These are phyloP conservation scores for Salix dunnii DNA, from an alignment of 345 rosid genomes.

Conservation along the genomic window DNA sequence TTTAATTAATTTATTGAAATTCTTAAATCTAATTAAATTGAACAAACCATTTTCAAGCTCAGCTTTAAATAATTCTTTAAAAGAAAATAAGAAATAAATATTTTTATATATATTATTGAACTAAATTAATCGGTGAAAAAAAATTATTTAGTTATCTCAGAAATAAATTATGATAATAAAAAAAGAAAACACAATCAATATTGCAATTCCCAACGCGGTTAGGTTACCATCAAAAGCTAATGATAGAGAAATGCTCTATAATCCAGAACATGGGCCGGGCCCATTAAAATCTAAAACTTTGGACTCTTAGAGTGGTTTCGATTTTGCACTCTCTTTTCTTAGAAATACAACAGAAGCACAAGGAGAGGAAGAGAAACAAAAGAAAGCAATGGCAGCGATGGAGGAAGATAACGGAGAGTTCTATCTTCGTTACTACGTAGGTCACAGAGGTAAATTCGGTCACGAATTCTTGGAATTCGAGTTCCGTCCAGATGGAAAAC, in stretches of 20 bases:
- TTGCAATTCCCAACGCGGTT: too few species aligned
- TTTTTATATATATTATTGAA: too few species aligned
- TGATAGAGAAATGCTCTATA: neutral
- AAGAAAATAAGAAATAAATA: too few species aligned
- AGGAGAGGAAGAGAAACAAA: neutral
- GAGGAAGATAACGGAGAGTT: slow-evolving; percentile 73
- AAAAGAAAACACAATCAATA: too few species aligned
- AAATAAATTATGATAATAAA: too few species aligned
- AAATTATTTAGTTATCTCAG: too few species aligned
- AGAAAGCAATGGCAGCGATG: slow-evolving; percentile 34
- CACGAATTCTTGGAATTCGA: slow-evolving; percentile 99
- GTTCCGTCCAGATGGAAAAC: slow-evolving; percentile 94
- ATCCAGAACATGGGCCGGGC: neutral
- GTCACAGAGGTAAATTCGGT: slow-evolving; percentile 98
- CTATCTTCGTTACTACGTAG: slow-evolving; percentile 91
- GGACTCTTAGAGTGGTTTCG: neutral
- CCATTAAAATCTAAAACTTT: neutral
- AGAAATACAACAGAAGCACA: neutral
- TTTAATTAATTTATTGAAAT: too few species aligned
- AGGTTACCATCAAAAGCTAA: too few species aligned
- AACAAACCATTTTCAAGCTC: too few species aligned
- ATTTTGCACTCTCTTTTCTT: neutral
- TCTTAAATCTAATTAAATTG: too few species aligned
- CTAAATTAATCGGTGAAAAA: too few species aligned
- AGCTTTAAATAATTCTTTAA: too few species aligned